Conservation (phyloP, 1,284 basidiomycete genomes). For the Omphalotus olearius region DNA sequence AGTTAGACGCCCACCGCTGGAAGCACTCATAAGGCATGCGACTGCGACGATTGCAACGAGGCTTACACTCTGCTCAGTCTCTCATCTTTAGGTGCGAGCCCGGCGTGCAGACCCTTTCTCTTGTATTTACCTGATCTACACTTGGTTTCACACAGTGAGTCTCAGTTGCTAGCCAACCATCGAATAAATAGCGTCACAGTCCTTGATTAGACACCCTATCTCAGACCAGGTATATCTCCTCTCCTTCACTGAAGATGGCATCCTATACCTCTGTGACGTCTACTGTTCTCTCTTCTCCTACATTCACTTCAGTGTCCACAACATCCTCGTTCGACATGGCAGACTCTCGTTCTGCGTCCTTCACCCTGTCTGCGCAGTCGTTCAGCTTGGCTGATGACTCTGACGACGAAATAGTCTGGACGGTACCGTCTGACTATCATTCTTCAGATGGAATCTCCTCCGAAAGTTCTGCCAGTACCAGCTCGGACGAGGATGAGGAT, state of each 20-base stretch:
- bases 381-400: constrained; percentile 25
- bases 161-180: too few relatives aligned
- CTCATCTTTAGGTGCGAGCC: too few relatives aligned
- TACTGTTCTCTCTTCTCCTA: constrained; percentile 5
- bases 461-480: constrained; percentile 13
- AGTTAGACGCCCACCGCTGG: not conserved
- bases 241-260: not conserved
- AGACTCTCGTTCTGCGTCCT: constrained; percentile 18
- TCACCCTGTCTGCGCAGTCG: constrained; percentile 15
- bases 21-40: too few relatives aligned
- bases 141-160: too few relatives aligned
- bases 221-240: not conserved
- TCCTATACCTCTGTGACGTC: constrained; percentile 5
- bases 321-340: constrained; percentile 10
- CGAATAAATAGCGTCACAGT: not conserved
- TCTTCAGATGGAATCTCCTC: constrained; percentile 22
- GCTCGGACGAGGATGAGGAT: constrained; percentile 31
- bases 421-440: constrained; percentile 21
- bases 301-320: constrained; percentile 10
- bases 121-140: too few relatives aligned
- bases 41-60: constrained; percentile 7
- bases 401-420: constrained; percentile 59
- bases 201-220: not conserved
- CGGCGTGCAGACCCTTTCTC: too few relatives aligned
- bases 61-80: not conserved